These are phyloP conservation scores for Litchi chinensis DNA, from an alignment of 345 rosid genomes.

Conservation along the genomic window DNA sequence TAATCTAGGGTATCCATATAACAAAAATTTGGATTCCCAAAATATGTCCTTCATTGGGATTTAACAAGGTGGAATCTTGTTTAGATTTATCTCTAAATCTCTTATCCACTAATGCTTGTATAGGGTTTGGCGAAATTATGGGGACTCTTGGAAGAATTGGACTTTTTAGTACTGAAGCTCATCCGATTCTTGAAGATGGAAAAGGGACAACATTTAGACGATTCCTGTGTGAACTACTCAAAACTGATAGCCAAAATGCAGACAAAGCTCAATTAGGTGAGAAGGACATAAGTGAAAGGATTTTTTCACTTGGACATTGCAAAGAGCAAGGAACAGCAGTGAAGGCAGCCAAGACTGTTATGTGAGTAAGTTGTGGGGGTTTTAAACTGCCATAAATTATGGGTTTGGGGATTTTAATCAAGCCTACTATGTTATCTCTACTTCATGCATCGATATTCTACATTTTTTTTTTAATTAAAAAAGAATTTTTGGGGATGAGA, in stretches of 20 bases:
- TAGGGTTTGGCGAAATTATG: conserved; percentile 83
- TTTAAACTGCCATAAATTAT: conserved; percentile 5
- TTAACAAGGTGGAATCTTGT: background rate
- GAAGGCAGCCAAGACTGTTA: conserved; percentile 68
- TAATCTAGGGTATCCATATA: background rate
- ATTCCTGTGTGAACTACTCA: conserved; percentile 58
- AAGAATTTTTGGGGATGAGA: background rate
- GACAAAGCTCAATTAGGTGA: conserved; percentile 43
- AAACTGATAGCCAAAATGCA: conserved; percentile 29
- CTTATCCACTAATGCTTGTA: conserved; percentile 20
- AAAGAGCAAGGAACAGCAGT: conserved; percentile 55
- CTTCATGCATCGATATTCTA: too few species aligned
- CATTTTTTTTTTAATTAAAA: conserved; percentile 19
- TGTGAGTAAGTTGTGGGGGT: conserved; percentile 42
- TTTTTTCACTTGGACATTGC: conserved; percentile 63
- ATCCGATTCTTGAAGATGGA: conserved; percentile 44
- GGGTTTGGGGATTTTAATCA: background rate
- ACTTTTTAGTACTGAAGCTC: conserved; percentile 53
- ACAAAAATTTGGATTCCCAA: background rate
- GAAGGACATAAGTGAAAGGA: conserved; percentile 57
- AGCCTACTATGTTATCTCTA: background rate
- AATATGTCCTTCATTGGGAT: background rate
- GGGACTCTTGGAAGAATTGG: conserved; percentile 76
- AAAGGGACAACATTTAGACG: conserved; percentile 47
- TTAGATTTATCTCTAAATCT: background rate